These are phyloP conservation scores for Toxicodendron radicans DNA, from an alignment of 345 rosid species.

Conservation along the genomic window DNA sequence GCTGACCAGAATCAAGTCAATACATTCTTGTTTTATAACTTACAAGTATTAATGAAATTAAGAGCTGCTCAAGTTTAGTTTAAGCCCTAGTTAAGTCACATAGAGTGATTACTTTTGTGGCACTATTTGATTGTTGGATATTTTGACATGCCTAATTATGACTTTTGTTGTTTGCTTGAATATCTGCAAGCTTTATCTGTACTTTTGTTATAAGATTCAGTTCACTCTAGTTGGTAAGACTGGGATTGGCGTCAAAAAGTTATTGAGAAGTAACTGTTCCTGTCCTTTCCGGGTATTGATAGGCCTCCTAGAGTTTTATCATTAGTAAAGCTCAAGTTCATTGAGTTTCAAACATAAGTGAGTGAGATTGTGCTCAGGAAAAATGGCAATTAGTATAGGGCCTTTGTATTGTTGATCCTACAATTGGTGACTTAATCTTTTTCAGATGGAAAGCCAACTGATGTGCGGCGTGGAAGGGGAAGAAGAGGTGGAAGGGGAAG, in stretches of 20 bases:
- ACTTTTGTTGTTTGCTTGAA: neutral
- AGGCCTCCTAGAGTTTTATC: neutral
- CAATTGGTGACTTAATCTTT: conserved; percentile 4
- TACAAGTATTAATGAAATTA: neutral
- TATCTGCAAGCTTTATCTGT: neutral
- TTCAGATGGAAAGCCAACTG: conserved; percentile 40
- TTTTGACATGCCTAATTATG: neutral
- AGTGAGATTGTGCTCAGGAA: neutral
- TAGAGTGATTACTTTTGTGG: neutral
- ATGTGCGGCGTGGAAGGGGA: conserved; percentile 38
- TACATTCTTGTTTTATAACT: no score
- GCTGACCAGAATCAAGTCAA: conserved; percentile 34
- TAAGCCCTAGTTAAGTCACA: no score
- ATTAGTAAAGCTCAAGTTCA: neutral
- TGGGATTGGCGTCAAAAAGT: neutral
- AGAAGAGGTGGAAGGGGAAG: no score
- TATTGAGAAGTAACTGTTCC: neutral
- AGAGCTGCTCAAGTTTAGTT: neutral
- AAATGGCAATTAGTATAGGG: neutral
- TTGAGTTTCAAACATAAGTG: neutral
- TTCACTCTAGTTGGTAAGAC: no score
- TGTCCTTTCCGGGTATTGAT: neutral
- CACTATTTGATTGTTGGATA: neutral
- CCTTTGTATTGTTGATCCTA: neutral
- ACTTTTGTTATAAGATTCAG: no score